These are phyloP conservation scores for Hemerocallis citrina DNA, from an alignment of 106 monocot genomes.

Conservation along the genomic window DNA sequence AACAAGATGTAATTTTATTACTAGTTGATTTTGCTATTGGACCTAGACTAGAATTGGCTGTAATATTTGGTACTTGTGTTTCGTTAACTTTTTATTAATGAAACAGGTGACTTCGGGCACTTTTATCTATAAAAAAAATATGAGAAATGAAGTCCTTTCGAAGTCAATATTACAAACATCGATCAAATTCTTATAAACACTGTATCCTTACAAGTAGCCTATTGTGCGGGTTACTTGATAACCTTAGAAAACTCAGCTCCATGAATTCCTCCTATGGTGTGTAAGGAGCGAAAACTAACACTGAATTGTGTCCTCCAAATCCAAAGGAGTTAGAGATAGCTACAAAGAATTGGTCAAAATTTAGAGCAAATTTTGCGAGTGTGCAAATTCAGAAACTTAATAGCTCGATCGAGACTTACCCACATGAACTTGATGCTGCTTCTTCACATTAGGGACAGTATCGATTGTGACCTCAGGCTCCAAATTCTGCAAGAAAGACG, in stretches of 20 bases:
- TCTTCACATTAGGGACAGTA: slow-evolving; percentile 26
- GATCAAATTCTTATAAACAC: too few relatives aligned
- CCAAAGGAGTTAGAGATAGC: slow-evolving; percentile 12
- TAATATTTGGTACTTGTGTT: too few relatives aligned
- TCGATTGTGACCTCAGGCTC: slow-evolving; percentile 34
- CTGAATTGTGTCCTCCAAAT: slow-evolving; percentile 13
- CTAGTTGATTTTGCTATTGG: too few relatives aligned
- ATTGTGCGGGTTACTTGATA: too few relatives aligned
- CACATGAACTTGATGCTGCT: slow-evolving; percentile 33
- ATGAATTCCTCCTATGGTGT: neutral
- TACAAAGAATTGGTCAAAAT: neutral
- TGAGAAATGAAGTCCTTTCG: too few relatives aligned
- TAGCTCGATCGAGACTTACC: slow-evolving; percentile 8
- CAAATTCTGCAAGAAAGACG: slow-evolving; percentile 15
- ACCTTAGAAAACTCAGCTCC: neutral
- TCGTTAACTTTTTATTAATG: too few relatives aligned
- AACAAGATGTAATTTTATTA: too few relatives aligned
- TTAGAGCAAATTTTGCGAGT: neutral
- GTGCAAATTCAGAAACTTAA: neutral
- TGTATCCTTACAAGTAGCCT: too few relatives aligned
- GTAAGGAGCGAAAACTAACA: slow-evolving; percentile 13
- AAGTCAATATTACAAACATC: too few relatives aligned
- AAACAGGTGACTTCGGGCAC: too few relatives aligned
- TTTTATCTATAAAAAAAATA: too few relatives aligned
- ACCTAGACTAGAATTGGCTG: too few relatives aligned